Evolutionary conservation across 495 filamentous ascomycete genomes (phyloP).

Genomic region (Penicillium taxi): DNA sequence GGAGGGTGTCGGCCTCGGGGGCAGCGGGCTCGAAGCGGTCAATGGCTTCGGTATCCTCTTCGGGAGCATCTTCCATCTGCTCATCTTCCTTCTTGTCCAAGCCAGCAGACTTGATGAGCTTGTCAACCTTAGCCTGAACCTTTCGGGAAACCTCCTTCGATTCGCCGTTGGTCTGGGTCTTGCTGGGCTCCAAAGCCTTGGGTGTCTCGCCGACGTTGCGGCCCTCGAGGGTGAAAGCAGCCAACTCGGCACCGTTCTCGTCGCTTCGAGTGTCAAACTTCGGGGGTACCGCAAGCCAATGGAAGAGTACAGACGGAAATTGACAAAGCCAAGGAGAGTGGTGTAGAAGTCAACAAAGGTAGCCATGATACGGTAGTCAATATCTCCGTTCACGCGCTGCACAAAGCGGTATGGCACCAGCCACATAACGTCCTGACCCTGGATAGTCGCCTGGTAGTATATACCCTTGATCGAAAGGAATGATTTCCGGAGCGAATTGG

Average conservation of each 20-base stretch:
- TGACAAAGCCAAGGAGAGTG: conserved; percentile 88
- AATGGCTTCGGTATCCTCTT: conserved; percentile 57
- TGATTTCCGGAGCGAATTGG: conserved; percentile 83
- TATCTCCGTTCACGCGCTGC: conserved; percentile 80
- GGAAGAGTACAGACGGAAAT: conserved; percentile 86
- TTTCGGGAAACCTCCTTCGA: conserved; percentile 40
- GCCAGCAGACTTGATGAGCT: conserved; percentile 39
- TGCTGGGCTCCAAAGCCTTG: conserved; percentile 48
- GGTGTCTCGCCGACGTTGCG: conserved; percentile 48
- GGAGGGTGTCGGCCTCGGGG: conserved; percentile 72
- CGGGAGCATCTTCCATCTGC: conserved; percentile 32
- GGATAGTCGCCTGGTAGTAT: conserved; percentile 97
- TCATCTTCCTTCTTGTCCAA: conserved; percentile 38
- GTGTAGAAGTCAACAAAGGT: conserved; percentile 99
- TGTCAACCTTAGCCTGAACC: conserved; percentile 49
- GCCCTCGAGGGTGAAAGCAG: conserved; percentile 82
- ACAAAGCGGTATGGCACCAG: conserved; percentile 96
- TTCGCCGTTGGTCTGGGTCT: conserved; percentile 33
- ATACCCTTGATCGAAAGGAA: conserved; percentile 99
- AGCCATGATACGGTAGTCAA: conserved; percentile 98
- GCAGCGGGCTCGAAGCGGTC: conserved; percentile 81
- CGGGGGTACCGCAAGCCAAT: conserved; percentile 90
- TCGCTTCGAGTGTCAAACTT: conserved; percentile 85
- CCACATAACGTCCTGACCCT: conserved; percentile 97
- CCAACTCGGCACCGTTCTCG: conserved; percentile 79